Percentiles rank a stretch among this genome's conserved stretches.
These are phyloP conservation scores for Apiotrichum sp. DNA, from an alignment of 1,284 basidiomycete genomes.

Conservation along the genomic window DNA sequence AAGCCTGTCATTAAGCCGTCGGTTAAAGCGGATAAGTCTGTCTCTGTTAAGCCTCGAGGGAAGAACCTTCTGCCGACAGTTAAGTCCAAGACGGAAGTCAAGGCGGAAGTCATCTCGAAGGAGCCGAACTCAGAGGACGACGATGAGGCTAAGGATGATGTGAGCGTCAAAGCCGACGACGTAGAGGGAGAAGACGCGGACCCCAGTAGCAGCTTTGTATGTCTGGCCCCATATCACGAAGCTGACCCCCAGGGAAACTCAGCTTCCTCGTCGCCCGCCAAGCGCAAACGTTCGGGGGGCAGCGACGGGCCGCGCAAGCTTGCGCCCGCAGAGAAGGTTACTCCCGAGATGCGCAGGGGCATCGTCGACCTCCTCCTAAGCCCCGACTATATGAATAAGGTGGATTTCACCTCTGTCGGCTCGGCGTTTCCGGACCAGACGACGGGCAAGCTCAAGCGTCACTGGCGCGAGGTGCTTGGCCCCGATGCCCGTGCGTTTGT, in stretches of 20 bases:
- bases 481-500: constrained; percentile 16
- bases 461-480: constrained; percentile 33
- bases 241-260: not conserved
- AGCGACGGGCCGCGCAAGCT: constrained; percentile 3
- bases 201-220: too few species aligned
- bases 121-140: too few species aligned
- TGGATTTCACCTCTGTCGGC: constrained; percentile 14
- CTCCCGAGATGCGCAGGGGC: constrained; percentile 9
- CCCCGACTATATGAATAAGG: constrained; percentile 11
- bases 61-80: too few species aligned
- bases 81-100: not conserved
- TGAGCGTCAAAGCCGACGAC: too few species aligned
- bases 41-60: too few species aligned
- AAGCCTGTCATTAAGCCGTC: too few species aligned
- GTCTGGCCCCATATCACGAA: too few species aligned
- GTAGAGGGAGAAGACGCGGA: too few species aligned
- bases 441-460: constrained; percentile 19
- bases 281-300: not conserved
- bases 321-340: constrained; percentile 23
- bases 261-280: not conserved
- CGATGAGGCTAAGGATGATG: too few species aligned
- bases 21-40: too few species aligned
- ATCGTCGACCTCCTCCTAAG: constrained; percentile 20
- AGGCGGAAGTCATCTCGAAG: not conserved
- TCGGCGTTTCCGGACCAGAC: not conserved